Evolutionary conservation across 495 filamentous ascomycete species (phyloP).

Genomic region (Penicillium silybi): DNA sequence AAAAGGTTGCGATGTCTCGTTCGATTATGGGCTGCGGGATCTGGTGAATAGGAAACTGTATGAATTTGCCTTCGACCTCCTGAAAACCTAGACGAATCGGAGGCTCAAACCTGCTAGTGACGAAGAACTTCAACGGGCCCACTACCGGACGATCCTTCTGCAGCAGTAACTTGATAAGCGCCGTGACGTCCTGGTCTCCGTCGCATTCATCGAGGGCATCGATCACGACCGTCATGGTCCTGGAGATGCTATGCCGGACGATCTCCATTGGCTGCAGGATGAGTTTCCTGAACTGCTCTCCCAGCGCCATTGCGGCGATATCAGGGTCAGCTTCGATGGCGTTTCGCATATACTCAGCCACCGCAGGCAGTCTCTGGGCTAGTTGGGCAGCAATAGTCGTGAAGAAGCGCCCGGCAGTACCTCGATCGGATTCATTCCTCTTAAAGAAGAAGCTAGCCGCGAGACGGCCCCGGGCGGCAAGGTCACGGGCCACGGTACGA

Average conservation of each 20-base stretch:
- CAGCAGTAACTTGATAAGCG: background rate
- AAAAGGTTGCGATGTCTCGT: no score
- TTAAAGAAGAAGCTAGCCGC: conserved; percentile 3
- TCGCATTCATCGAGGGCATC: background rate
- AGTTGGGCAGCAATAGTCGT: background rate
- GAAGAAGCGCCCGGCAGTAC: background rate
- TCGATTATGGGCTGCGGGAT: no score
- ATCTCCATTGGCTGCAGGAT: background rate
- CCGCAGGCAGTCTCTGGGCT: background rate
- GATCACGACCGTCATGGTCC: background rate
- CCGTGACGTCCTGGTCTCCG: background rate
- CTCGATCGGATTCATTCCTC: background rate
- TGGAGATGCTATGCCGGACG: background rate
- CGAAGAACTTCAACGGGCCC: background rate
- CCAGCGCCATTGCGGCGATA: background rate
- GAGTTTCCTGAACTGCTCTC: background rate
- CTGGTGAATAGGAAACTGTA: no score
- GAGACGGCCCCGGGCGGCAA: background rate
- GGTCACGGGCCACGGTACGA: background rate
- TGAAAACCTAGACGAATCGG: background rate
- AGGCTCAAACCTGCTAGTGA: background rate
- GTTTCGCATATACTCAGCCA: background rate
- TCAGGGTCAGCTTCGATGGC: background rate
- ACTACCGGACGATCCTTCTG: background rate
- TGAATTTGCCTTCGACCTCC: no score